Percentiles rank a stretch among this genome's conserved stretches.
Evolutionary conservation across 768 basidiomycete genomes (phyloP).

Genomic region (Pisolithus sp.): DNA sequence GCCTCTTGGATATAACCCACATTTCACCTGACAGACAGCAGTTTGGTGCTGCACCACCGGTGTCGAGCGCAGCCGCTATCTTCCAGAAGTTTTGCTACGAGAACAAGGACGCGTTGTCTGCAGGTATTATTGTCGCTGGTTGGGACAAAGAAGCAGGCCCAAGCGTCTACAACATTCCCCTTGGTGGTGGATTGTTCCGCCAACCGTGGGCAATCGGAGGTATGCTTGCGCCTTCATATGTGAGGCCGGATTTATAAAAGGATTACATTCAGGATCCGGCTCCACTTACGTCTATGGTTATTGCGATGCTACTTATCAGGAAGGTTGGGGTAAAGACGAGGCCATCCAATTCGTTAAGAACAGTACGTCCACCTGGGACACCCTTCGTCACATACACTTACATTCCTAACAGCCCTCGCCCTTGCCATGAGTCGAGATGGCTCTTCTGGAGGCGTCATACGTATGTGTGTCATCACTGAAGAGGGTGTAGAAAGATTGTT

Average conservation of each 20-base stretch:
- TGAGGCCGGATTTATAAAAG: not conserved
- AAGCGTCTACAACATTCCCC: conserved; percentile 92
- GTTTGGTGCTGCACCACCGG: conserved; percentile 63
- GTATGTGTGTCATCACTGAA: conserved; percentile 95
- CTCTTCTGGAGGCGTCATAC: conserved; percentile 94
- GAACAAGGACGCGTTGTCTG: conserved; percentile 84
- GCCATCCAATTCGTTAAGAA: conserved; percentile 94
- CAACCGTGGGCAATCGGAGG: conserved; percentile 99
- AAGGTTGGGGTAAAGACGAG: conserved; percentile 86
- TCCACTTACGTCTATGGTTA: conserved; percentile 99
- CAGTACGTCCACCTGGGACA: conserved; percentile 50
- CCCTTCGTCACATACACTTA: not conserved
- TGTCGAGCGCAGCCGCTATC: conserved; percentile 71
- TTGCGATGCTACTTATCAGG: conserved; percentile 96
- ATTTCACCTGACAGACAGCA: conserved; percentile 39
- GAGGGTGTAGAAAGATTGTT: conserved; percentile 89
- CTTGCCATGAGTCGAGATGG: conserved; percentile 98
- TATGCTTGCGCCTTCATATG: conserved; percentile 27
- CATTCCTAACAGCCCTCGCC: conserved; percentile 60
- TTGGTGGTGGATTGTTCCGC: conserved; percentile 94
- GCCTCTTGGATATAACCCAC: not conserved
- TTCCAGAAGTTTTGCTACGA: conserved; percentile 89
- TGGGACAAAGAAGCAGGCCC: conserved; percentile 93
- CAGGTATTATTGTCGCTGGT: conserved; percentile 96
- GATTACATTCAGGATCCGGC: conserved; percentile 61